A percentile compares a stretch with the other conserved stretches of the same genome.
Conservation (phyloP, 176 grass and related monocot genomes). For the Pontederia crassipes region DNA sequence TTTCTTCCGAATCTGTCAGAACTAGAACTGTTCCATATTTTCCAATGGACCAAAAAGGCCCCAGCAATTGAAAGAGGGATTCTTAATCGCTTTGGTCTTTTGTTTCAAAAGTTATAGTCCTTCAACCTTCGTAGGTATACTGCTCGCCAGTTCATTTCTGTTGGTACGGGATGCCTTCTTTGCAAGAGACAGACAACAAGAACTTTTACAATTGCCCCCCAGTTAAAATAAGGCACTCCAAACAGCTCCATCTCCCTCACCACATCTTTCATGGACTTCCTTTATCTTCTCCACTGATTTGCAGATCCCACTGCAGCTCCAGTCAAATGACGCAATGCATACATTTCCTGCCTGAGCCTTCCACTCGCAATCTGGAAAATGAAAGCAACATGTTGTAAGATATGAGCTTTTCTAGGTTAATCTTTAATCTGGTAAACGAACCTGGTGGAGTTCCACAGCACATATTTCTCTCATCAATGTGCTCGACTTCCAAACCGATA, state of each 20-base stretch:
- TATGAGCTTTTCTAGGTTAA: conserved; percentile 1
- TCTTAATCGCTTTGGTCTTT: too few species aligned
- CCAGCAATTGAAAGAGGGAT: too few species aligned
- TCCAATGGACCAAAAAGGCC: too few species aligned
- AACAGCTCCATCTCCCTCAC: conserved; percentile 80
- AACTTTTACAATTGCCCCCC: neutral
- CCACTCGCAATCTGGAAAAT: conserved; percentile 70
- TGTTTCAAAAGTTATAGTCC: too few species aligned
- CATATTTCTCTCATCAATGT: conserved; percentile 85
- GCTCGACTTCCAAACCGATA: conserved; percentile 88
- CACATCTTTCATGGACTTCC: conserved; percentile 56
- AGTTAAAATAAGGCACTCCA: conserved; percentile 64
- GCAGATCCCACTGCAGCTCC: conserved; percentile 92
- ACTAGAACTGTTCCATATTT: too few species aligned
- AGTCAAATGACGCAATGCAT: conserved; percentile 80
- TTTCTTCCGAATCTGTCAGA: too few species aligned
- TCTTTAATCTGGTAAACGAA: conserved; percentile 8
- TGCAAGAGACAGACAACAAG: too few species aligned
- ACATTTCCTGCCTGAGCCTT: conserved; percentile 70
- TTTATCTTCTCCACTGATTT: conserved; percentile 74
- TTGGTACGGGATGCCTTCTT: neutral
- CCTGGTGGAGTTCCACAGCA: conserved; percentile 83
- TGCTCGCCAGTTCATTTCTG: neutral
- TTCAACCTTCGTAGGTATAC: neutral
- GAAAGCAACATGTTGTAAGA: conserved; percentile 1